phyloP scores from a whole-genome alignment of 2,329 filamentous ascomycete species.

The Dissoconium aciculare region DNA sequence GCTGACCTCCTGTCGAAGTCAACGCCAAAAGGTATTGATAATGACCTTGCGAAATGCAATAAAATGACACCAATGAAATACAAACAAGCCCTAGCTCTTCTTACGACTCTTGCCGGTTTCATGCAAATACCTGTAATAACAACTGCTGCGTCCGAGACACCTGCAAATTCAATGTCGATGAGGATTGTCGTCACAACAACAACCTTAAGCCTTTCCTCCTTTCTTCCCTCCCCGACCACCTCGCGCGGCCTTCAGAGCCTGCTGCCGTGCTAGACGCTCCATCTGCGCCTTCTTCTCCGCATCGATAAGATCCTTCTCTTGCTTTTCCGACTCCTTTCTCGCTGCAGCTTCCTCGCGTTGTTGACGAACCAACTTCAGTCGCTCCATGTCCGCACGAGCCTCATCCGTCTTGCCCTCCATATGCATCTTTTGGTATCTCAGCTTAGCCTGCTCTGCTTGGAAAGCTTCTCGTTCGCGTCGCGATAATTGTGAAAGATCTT shows the following conservation, averaged over 20 bases:
- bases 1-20: no score
- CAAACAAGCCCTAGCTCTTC: no score
- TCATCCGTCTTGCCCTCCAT: slow-evolving; percentile 94
- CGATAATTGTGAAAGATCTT: slow-evolving; percentile 40
- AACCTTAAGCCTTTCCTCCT: slow-evolving; percentile 26
- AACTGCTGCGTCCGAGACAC: no score
- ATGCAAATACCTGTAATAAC: no score
- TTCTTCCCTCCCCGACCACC: slow-evolving; percentile 31
- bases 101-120: no score
- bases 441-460: slow-evolving; percentile 75
- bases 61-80: no score
- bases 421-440: slow-evolving; percentile 81
- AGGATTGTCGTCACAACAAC: no score
- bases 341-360: slow-evolving; percentile 72
- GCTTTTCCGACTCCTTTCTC: slow-evolving; percentile 55
- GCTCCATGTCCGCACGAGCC: slow-evolving; percentile 74
- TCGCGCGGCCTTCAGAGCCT: slow-evolving; percentile 25
- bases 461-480: slow-evolving; percentile 61
- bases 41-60: no score
- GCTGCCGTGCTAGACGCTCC: slow-evolving; percentile 34
- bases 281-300: slow-evolving; percentile 38
- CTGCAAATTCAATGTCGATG: no score
- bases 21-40: no score
- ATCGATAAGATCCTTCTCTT: slow-evolving; percentile 40
- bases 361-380: slow-evolving; percentile 68